Conservation (phyloP, 2,329 filamentous ascomycete species). For the Pseudogymnoascus sp. region DNA sequence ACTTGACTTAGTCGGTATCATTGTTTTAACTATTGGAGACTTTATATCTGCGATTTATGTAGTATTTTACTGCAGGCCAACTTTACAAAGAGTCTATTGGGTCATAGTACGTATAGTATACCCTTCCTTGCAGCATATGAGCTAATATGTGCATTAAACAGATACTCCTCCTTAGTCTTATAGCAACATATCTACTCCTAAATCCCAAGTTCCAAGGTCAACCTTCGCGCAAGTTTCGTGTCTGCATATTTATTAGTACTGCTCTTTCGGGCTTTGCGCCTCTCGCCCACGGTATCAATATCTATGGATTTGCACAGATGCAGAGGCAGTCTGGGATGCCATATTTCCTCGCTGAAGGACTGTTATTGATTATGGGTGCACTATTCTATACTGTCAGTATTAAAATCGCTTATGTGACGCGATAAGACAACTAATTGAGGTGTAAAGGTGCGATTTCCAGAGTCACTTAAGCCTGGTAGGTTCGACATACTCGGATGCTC, state of each 20-base stretch:
- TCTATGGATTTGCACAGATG: slow-evolving; percentile 16
- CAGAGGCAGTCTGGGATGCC: slow-evolving; percentile 16
- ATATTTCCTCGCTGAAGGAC: slow-evolving; percentile 18
- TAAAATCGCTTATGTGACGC: neutral
- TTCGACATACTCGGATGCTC: slow-evolving; percentile 21
- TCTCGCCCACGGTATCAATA: slow-evolving; percentile 20
- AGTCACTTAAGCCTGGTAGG: slow-evolving; percentile 16
- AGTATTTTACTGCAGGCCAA: slow-evolving; percentile 33
- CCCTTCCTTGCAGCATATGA: too few species aligned
- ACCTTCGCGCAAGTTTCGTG: slow-evolving; percentile 19
- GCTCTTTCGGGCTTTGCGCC: slow-evolving; percentile 23
- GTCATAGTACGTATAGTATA: slow-evolving; percentile 25
- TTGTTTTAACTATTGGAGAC: slow-evolving; percentile 32
- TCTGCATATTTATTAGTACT: slow-evolving; percentile 20
- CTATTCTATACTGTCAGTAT: slow-evolving; percentile 11
- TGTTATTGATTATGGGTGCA: slow-evolving; percentile 13
- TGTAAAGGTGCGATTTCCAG: slow-evolving; percentile 17
- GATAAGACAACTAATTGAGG: neutral
- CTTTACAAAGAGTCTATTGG: slow-evolving; percentile 30
- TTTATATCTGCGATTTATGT: slow-evolving; percentile 33
- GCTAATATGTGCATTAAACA: slow-evolving; percentile 18
- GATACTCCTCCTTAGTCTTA: slow-evolving; percentile 29
- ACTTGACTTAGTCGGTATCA: slow-evolving; percentile 34
- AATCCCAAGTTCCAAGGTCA: slow-evolving; percentile 18
- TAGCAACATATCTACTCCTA: slow-evolving; percentile 29